A percentile compares a stretch with the other conserved stretches of the same genome.
Conservation (phyloP, 2,329 filamentous ascomycete species). For the Diplodia intermedia region DNA sequence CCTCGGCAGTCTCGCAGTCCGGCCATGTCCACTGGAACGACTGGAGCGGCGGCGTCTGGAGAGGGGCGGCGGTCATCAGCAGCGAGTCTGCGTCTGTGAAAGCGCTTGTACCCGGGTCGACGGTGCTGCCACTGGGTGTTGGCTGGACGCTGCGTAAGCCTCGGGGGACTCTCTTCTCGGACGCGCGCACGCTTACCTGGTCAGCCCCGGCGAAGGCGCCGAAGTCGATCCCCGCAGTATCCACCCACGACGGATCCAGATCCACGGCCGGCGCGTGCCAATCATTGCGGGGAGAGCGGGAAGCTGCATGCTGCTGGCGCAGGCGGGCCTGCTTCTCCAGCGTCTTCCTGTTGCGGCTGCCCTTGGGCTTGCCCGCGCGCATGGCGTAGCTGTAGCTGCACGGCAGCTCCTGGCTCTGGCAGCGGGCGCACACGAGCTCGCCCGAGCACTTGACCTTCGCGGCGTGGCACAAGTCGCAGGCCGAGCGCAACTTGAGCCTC, state of each 20-base stretch:
- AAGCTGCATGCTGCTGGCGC: conserved; percentile 11
- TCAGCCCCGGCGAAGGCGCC: too few species aligned
- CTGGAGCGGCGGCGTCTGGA: neutral
- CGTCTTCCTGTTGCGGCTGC: conserved; percentile 29
- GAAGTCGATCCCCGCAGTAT: conserved; percentile 8
- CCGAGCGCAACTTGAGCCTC: conserved; percentile 22
- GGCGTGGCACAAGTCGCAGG: conserved; percentile 28
- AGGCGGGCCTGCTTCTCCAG: conserved; percentile 20
- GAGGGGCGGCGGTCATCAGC: neutral
- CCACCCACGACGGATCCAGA: neutral
- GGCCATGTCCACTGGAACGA: neutral
- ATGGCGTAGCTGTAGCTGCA: conserved; percentile 29
- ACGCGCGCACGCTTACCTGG: neutral
- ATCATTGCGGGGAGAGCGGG: conserved; percentile 6
- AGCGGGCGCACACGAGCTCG: conserved; percentile 21
- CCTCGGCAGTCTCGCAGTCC: neutral
- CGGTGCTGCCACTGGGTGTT: neutral
- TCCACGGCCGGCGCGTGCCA: conserved; percentile 6
- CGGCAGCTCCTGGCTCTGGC: conserved; percentile 14
- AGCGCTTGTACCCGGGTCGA: neutral
- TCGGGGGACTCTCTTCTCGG: neutral
- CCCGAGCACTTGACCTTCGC: conserved; percentile 29
- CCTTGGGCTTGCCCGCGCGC: conserved; percentile 25
- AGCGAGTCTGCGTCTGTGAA: conserved; percentile 5
- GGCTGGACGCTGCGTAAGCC: neutral